Conservation (phyloP, 1,284 basidiomycete genomes). For the Grifola frondosa region DNA sequence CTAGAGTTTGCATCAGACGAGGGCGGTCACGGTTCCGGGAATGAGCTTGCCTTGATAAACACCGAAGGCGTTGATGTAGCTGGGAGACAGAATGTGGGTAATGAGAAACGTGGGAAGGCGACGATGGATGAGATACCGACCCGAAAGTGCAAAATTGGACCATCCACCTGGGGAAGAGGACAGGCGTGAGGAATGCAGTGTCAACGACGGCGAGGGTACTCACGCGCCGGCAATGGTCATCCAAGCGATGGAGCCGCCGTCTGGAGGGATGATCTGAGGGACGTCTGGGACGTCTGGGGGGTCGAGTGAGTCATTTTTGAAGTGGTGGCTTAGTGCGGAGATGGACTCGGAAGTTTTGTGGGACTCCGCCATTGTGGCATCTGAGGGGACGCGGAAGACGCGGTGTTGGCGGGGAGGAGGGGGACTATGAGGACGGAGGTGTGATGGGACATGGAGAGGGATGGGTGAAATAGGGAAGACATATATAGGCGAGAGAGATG, state of each 20-base stretch:
- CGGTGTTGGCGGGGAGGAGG: not conserved
- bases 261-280: slow-evolving; percentile 6
- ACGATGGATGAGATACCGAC: slow-evolving; percentile 4
- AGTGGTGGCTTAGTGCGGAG: slow-evolving; percentile 13
- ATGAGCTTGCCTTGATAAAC: slow-evolving; percentile 19
- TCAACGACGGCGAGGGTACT: slow-evolving; percentile 1
- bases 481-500: no score
- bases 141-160: slow-evolving; percentile 21
- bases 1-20: slow-evolving; percentile 19
- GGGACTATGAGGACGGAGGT: not conserved
- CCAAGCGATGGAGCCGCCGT: slow-evolving; percentile 16
- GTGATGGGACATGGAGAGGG: not conserved
- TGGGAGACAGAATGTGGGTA: not conserved
- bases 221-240: slow-evolving; percentile 20
- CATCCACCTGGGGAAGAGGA: slow-evolving; percentile 14
- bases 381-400: not conserved
- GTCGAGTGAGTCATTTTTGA: slow-evolving; percentile 14
- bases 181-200: not conserved
- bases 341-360: slow-evolving; percentile 10
- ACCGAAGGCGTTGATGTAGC: slow-evolving; percentile 23
- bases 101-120: not conserved
- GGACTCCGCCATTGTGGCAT: slow-evolving; percentile 3
- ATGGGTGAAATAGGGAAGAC: no score
- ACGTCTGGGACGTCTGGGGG: not conserved
- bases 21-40: not conserved